Percentiles rank a stretch among this genome's conserved stretches.
phyloP scores from a whole-genome alignment of 148 eudicot genomes.

The Amaranthus palmeri region DNA sequence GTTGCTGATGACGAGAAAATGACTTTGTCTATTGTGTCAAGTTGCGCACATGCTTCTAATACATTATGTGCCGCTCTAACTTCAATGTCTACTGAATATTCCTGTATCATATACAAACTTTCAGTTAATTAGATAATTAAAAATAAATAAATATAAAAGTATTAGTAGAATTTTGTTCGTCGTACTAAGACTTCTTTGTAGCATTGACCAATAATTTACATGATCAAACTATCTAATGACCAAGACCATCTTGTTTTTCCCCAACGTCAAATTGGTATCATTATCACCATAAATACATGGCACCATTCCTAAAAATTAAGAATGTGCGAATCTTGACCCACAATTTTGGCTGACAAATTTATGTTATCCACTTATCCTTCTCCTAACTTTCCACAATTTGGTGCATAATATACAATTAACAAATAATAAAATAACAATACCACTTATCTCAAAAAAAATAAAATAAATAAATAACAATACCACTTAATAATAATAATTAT shows the following conservation, averaged over 20 bases:
- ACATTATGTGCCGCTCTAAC: conserved; percentile 69
- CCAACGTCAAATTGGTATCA: too few relatives aligned
- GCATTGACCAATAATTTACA: neutral
- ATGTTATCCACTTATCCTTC: neutral
- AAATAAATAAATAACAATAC: too few relatives aligned
- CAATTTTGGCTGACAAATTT: neutral
- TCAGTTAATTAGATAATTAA: too few relatives aligned
- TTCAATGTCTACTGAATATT: conserved; percentile 53
- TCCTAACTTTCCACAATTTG: conserved; percentile 1
- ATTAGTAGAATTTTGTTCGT: neutral
- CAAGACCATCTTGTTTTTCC: neutral
- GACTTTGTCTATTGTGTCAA: conserved; percentile 54
- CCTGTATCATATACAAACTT: conserved; percentile 28
- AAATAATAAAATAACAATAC: too few relatives aligned
- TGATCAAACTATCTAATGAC: neutral
- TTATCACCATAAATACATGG: too few relatives aligned
- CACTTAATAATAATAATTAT: too few relatives aligned
- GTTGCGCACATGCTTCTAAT: conserved; percentile 69
- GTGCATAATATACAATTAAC: neutral
- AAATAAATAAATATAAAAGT: neutral
- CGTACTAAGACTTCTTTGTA: neutral
- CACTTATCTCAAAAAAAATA: too few relatives aligned
- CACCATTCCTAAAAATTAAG: too few relatives aligned
- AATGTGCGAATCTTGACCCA: neutral
- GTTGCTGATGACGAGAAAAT: conserved; percentile 62